Base-by-base conservation (phyloP, 306 rosid genomes). In the Oemleria cerasiformis region DNA sequence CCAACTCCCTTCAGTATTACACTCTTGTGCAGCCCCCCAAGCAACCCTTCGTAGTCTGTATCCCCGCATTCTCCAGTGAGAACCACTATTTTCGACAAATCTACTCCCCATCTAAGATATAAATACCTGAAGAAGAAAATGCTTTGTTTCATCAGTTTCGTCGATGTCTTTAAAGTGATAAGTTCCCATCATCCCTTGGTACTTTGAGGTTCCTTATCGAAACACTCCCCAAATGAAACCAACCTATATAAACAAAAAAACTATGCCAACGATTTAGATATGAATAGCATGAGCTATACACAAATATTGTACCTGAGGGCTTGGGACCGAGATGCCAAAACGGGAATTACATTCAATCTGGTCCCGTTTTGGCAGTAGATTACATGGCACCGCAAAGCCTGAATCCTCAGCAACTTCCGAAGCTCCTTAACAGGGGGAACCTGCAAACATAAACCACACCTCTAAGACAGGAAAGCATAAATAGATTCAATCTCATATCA, bases 301-400 rank as follows among this genome's bases (percentile, higher is more conserved):
- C 38, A 79, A n/a, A 39, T 30, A 79, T 30, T 8, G 65, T 89
- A 95, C 99, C 99, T 91, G 82, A 95, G 97, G 69, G 99, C 96
- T 76, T 95, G 97, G 74, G 96, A 86, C 67, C 99, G 97, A 86
- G 99, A 95, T 55, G 99, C 99, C 82, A 87, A 70, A 12, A 95
- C 96, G 17, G 99, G 99, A 84, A 95, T 89, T 59, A 95, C 90
- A 59, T 95, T 89, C 77, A 95, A 77, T 64, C 97, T 88, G 62
- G 82, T 78, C 72, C 99, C 97, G 62, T 91, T 88, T 80, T 95
- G 96, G 79, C 96, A 86, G 86, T 95, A 91, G 79, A 95, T 84
- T 69, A 81, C 92, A 84, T 88, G 97, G 82, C 99, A 86, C 49
- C 99, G 97, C n/a, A 95, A 83, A 80, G 96, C 97, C 82, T 89